Evolutionary conservation across 148 eudicot genomes (phyloP).

Genomic region (Dysphania ambrosioides): DNA sequence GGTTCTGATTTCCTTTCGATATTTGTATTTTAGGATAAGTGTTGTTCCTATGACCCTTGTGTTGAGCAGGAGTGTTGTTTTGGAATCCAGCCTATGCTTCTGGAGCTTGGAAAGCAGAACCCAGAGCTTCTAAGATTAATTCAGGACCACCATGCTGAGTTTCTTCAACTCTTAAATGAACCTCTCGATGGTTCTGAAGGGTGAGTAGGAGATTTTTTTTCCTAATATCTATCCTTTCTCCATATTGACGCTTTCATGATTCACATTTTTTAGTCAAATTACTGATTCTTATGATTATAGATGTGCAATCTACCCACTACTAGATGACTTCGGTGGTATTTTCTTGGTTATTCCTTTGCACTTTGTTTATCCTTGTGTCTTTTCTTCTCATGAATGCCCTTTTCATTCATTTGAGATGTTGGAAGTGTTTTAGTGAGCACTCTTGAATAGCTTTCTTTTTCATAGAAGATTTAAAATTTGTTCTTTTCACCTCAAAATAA

Average conservation of each 20-base stretch:
- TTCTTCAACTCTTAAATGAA: constrained; percentile 90
- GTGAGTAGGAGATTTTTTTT: constrained; percentile 51
- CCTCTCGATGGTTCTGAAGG: constrained; percentile 96
- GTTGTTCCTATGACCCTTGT: constrained; percentile 2
- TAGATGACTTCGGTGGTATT: not conserved
- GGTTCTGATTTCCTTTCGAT: constrained; percentile 39
- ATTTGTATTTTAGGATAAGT: not conserved
- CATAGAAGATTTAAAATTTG: not conserved
- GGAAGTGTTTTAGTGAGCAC: not conserved
- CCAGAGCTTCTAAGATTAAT: constrained; percentile 82
- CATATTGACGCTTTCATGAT: not conserved
- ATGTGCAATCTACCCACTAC: not conserved
- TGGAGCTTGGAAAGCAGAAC: constrained; percentile 96
- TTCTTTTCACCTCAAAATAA: not conserved
- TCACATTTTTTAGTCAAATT: not conserved
- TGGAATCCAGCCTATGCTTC: constrained; percentile 87
- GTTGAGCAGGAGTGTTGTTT: not conserved
- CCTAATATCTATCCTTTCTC: no score
- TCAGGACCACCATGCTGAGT: constrained; percentile 90
- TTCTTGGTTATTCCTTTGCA: not conserved
- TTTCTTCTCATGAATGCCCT: not conserved
- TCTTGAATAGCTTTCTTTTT: not conserved
- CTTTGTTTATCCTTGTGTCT: not conserved
- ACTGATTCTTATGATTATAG: not conserved
- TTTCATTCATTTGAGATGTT: not conserved